Evolutionary conservation across 805 yeast species (phyloP).

Genomic region (Nakazawaea anatomiae): DNA sequence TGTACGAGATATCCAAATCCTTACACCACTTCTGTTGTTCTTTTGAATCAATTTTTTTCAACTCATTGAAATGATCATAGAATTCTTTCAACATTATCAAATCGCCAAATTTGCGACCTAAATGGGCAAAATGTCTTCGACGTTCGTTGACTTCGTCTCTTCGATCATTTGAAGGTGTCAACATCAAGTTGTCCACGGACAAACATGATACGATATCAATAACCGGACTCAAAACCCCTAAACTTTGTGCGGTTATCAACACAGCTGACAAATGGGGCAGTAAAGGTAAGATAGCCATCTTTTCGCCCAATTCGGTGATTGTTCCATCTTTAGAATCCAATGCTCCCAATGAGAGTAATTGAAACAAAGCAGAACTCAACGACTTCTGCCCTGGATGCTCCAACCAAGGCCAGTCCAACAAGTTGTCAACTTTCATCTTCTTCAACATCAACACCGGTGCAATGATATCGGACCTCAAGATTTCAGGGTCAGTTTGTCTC

Average conservation of each 20-base stretch:
- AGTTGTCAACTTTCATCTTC: conserved; percentile 75
- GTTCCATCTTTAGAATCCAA: conserved; percentile 61
- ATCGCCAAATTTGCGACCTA: conserved; percentile 79
- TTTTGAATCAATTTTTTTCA: conserved; percentile 27
- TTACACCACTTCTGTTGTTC: conserved; percentile 82
- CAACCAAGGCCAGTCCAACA: conserved; percentile 86
- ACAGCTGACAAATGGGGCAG: conserved; percentile 92
- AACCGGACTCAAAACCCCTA: conserved; percentile 50
- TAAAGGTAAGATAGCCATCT: conserved; percentile 85
- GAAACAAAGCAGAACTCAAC: conserved; percentile 67
- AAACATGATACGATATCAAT: conserved; percentile 89
- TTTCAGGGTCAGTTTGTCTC: conserved; percentile 88
- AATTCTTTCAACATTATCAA: conserved; percentile 76
- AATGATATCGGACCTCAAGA: conserved; percentile 77
- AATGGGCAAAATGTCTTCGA: conserved; percentile 61
- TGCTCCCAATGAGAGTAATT: conserved; percentile 75
- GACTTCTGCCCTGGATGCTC: conserved; percentile 84
- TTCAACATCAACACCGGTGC: conserved; percentile 82
- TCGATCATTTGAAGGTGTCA: conserved; percentile 73
- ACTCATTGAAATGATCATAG: conserved; percentile 46
- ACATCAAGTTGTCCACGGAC: conserved; percentile 81
- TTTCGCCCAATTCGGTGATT: conserved; percentile 72
- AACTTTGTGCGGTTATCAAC: conserved; percentile 59
- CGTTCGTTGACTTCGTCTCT: conserved; percentile 81
- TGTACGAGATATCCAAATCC: conserved; percentile 65